A percentile compares a stretch with the other conserved stretches of the same genome.
Evolutionary conservation across 2,329 filamentous ascomycete genomes (phyloP).

Genomic region (Penicillium nordicum): DNA sequence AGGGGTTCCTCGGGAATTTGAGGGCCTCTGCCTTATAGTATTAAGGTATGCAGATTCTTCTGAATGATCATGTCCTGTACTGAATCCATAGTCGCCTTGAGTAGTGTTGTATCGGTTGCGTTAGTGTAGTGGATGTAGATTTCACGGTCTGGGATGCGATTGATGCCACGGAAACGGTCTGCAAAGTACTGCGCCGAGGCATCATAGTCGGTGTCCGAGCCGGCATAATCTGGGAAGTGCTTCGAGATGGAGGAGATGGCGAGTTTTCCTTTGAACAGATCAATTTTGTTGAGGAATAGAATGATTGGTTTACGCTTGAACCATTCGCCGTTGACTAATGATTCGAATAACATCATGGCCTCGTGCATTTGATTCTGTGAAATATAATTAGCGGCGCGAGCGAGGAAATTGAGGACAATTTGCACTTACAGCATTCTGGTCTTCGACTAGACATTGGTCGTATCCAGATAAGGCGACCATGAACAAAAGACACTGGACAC

Average conservation of each 20-base stretch:
- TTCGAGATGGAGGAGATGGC: constrained; percentile 66
- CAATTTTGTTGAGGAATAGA: constrained; percentile 84
- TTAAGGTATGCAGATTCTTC: constrained; percentile 75
- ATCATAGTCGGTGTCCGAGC: constrained; percentile 67
- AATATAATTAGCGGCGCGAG: constrained; percentile 5
- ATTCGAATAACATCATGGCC: constrained; percentile 81
- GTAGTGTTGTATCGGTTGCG: constrained; percentile 65
- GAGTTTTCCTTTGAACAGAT: constrained; percentile 77
- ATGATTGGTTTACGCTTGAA: constrained; percentile 79
- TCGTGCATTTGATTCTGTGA: constrained; percentile 85
- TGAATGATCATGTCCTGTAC: constrained; percentile 88
- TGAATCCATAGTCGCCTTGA: constrained; percentile 82
- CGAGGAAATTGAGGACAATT: background rate
- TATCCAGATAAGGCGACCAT: constrained; percentile 94
- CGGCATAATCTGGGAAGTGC: constrained; percentile 76
- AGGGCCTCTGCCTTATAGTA: constrained; percentile 51
- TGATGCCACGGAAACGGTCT: constrained; percentile 74
- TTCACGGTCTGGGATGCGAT: constrained; percentile 58
- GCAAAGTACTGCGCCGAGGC: constrained; percentile 76
- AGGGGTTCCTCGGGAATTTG: constrained; percentile 14
- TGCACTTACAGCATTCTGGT: constrained; percentile 84
- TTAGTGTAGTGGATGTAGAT: constrained; percentile 60
- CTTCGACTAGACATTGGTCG: constrained; percentile 92
- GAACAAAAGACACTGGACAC: constrained; percentile 87
- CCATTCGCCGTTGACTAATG: constrained; percentile 81